Conservation (phyloP, 2,329 filamentous ascomycete genomes). For the Penicillium sp. region DNA sequence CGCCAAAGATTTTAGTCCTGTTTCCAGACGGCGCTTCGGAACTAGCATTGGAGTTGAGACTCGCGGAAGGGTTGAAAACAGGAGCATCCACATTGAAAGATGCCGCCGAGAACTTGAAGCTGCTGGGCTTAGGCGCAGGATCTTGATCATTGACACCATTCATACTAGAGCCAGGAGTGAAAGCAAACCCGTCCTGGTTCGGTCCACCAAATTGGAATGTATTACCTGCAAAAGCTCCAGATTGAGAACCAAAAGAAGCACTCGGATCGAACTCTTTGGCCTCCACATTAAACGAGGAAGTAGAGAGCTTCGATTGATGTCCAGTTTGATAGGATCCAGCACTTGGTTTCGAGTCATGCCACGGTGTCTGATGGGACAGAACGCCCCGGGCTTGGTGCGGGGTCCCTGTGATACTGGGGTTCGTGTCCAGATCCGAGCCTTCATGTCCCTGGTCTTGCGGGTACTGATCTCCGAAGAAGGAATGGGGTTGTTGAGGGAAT, state of each 20-base stretch:
- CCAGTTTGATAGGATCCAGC: slow-evolving; percentile 31
- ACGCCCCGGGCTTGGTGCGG: slow-evolving; percentile 39
- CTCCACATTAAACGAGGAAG: slow-evolving; percentile 78
- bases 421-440: slow-evolving; percentile 63
- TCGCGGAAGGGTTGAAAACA: slow-evolving; percentile 59
- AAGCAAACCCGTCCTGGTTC: slow-evolving; percentile 42
- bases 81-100: slow-evolving; percentile 73
- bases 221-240: slow-evolving; percentile 40
- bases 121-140: slow-evolving; percentile 14
- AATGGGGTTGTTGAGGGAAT: slow-evolving; percentile 29
- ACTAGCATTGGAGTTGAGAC: slow-evolving; percentile 23
- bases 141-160: slow-evolving; percentile 14
- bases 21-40: slow-evolving; percentile 18
- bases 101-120: slow-evolving; percentile 62
- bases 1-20: slow-evolving; percentile 57
- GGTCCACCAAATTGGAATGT: slow-evolving; percentile 40
- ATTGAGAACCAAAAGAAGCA: slow-evolving; percentile 46
- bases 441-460: slow-evolving; percentile 42
- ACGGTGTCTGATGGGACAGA: slow-evolving; percentile 27
- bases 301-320: slow-evolving; percentile 62
- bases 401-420: slow-evolving; percentile 65
- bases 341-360: slow-evolving; percentile 34
- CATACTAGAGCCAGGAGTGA: slow-evolving; percentile 51
- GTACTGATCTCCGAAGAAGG: slow-evolving; percentile 32
- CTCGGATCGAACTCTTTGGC: slow-evolving; percentile 76